A percentile compares a stretch with the other conserved stretches of the same genome.
Evolutionary conservation across 164 flowering plant genomes (phyloP).

Genomic region (Santalum album): DNA sequence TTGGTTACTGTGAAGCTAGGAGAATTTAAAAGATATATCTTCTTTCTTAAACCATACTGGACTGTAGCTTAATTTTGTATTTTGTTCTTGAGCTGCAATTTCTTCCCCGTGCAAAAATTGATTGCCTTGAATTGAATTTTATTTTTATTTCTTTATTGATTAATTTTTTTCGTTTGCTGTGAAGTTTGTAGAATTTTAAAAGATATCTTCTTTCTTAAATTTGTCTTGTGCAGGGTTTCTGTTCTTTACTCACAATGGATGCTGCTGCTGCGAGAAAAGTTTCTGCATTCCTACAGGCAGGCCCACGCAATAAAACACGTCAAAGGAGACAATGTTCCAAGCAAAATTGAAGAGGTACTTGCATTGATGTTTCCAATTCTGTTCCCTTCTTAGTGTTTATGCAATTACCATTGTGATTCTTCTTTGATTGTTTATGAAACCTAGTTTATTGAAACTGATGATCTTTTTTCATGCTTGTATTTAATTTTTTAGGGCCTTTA

Average conservation of each 20-base stretch:
- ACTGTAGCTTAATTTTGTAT: no score
- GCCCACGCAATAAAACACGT: constrained; percentile 21
- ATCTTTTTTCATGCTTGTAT: not conserved
- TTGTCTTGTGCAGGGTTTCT: no score
- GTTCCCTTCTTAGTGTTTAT: not conserved
- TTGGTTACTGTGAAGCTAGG: no score
- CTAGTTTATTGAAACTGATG: not conserved
- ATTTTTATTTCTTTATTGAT: no score
- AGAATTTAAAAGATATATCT: no score
- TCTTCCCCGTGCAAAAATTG: no score
- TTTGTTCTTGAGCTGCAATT: no score
- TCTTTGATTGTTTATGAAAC: not conserved
- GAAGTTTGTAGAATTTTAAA: no score
- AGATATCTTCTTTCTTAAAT: no score
- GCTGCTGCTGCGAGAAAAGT: constrained; percentile 21
- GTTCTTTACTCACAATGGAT: constrained; percentile 23
- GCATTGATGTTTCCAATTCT: not conserved
- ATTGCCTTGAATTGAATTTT: no score
- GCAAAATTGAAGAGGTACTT: constrained; percentile 70
- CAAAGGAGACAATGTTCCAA: constrained; percentile 44
- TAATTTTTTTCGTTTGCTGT: no score
- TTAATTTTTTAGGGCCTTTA: constrained; percentile 51
- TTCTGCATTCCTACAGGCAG: constrained; percentile 27
- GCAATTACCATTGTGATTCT: not conserved
- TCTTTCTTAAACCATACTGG: no score